A percentile compares a stretch with the other conserved stretches of the same genome.
Conservation (phyloP, 805 yeast species). For the Kuraishia piskuri region DNA sequence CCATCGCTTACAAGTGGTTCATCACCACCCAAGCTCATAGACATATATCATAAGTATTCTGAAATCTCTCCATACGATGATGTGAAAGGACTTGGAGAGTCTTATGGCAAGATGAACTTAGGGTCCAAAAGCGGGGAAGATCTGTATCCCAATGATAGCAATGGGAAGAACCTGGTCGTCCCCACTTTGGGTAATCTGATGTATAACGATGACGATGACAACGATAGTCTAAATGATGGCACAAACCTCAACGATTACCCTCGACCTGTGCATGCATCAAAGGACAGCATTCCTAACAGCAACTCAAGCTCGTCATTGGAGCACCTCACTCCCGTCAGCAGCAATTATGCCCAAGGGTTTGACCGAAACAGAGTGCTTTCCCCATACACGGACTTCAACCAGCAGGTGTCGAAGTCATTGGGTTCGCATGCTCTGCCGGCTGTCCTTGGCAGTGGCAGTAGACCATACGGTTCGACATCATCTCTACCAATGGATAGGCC, state of each 20-base stretch:
- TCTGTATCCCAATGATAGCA: no score
- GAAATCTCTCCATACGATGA: background rate
- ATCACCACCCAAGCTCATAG: slow-evolving; percentile 16
- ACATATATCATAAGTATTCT: slow-evolving; percentile 21
- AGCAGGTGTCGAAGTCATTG: slow-evolving; percentile 19
- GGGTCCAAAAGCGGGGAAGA: no score
- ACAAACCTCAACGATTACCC: background rate
- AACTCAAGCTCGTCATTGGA: background rate
- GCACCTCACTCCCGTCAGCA: background rate
- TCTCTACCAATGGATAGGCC: slow-evolving; percentile 1
- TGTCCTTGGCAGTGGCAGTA: background rate
- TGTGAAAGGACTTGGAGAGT: background rate
- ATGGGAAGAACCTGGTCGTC: background rate
- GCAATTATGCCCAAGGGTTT: background rate
- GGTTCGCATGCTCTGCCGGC: slow-evolving; percentile 5
- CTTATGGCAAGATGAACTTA: background rate
- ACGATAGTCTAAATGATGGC: background rate
- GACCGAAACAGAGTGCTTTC: slow-evolving; percentile 13
- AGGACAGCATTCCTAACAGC: background rate
- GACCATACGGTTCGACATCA: background rate
- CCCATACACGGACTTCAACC: slow-evolving; percentile 26
- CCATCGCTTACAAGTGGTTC: background rate
- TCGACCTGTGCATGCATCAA: background rate
- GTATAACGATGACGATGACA: slow-evolving; percentile 1
- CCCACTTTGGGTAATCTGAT: background rate